Conservation (phyloP, 75 land plant genomes). For the Ceratopteris richardii region DNA sequence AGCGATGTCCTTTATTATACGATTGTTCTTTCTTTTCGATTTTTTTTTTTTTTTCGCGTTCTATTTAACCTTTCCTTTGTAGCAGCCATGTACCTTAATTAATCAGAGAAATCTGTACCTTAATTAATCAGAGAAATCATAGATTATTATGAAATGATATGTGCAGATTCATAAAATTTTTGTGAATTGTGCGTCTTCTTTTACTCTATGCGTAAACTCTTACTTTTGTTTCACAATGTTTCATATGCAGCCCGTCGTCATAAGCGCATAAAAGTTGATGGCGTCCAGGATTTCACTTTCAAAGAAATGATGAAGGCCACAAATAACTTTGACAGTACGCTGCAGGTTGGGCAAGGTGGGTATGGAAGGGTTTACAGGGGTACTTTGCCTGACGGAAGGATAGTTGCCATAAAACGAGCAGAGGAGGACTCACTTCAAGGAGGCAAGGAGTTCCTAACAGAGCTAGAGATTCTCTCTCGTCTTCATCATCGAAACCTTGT, state of each 20-base stretch:
- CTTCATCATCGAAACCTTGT: constrained; percentile 85
- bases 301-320: constrained; percentile 69
- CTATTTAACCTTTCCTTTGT: too few species aligned
- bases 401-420: constrained; percentile 82
- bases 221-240: too few species aligned
- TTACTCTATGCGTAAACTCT: too few species aligned
- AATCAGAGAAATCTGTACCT: too few species aligned
- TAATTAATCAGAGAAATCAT: too few species aligned
- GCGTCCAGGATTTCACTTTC: constrained; percentile 52
- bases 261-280: constrained; percentile 17
- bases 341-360: constrained; percentile 76
- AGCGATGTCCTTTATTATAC: too few species aligned
- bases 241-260: not conserved
- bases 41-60: too few species aligned
- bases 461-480: constrained; percentile 71
- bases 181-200: too few species aligned
- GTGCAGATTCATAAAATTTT: too few species aligned
- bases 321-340: constrained; percentile 36
- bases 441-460: constrained; percentile 70
- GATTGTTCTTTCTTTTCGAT: too few species aligned
- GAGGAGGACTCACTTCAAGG: constrained; percentile 64
- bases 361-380: constrained; percentile 86
- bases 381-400: constrained; percentile 35
- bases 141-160: too few species aligned
- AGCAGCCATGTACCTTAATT: too few species aligned